Base-by-base conservation (phyloP, 148 eudicot species). In the Silene uniflora region DNA sequence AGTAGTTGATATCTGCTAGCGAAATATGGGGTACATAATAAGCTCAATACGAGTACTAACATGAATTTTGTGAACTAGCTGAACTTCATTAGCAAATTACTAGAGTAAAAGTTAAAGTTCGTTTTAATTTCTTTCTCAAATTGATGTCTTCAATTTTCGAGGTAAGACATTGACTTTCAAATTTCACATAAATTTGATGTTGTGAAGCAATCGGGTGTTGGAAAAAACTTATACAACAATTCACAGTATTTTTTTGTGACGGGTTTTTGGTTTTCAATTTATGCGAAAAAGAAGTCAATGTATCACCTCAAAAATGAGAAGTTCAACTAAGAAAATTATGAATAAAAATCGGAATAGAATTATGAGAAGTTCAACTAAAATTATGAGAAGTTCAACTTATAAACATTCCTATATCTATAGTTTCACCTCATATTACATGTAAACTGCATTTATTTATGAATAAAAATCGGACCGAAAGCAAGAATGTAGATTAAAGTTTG, bases 401-500 rank as follows among this genome's bases (percentile, higher is more conserved):
- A 68, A 68, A 18, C 54, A 68, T 42, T 68, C 71, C 71, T 44
- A 68, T 42, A 44, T 68, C 71, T 68, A 42, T 68, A 9, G 55
- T 69, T 69, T 66, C 21, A 7, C 59, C 32, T 46, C 72, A 68
- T 7, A 22, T 68, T 68, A 23, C 25, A 46, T 19, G 72, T 68
- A 14, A 12, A 69, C 32, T 47, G 19, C 72, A 69, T 69, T 69
- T 69, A 69, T 69, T 69, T 10, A 44, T 39, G 55, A 42, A 22
- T 23, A 5, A 47, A 22, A 47, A 46, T 56, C 8, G 55, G 7
- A 69, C 72, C 1, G 73, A 21, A 22, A 16, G 73, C 64, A 21
- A 61, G 25, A 61, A 61, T 22, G 25, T 21, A 21, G 65, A 23
- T 61, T 22, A 29, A 3, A 61, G 65, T 61, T 61, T 61, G 65